These are phyloP conservation scores for Ganoderma lingzhi DNA, from an alignment of 1,284 basidiomycete genomes.

Conservation along the genomic window DNA sequence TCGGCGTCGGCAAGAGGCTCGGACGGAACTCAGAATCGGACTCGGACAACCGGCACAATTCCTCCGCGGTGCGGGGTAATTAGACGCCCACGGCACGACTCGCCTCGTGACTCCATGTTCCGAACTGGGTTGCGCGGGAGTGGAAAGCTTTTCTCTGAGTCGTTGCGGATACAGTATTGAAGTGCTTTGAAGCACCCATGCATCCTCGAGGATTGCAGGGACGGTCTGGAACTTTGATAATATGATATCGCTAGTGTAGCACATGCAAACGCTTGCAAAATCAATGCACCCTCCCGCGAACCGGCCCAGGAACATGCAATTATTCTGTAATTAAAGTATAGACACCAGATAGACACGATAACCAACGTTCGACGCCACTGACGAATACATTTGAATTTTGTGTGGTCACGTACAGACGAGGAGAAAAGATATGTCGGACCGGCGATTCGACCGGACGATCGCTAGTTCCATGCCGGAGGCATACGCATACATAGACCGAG, in stretches of 20 bases:
- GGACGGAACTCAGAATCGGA: neutral
- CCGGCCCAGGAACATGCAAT: too few relatives aligned
- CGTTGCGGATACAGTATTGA: neutral
- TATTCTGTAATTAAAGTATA: too few relatives aligned
- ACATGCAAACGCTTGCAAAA: too few relatives aligned
- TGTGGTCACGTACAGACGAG: too few relatives aligned
- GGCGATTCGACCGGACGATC: neutral
- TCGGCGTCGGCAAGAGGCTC: neutral
- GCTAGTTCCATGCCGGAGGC: neutral
- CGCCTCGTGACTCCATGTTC: neutral
- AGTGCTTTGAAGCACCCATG: too few relatives aligned
- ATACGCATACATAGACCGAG: neutral
- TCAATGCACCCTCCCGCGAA: too few relatives aligned
- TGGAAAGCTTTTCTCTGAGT: neutral
- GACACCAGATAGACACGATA: conserved; percentile 49
- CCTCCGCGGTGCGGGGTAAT: neutral
- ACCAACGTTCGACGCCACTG: conserved; percentile 75
- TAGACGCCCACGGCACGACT: neutral
- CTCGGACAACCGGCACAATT: neutral
- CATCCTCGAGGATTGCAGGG: too few relatives aligned
- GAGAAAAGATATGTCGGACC: neutral
- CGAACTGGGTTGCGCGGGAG: neutral
- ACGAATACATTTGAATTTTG: neutral
- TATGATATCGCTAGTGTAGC: too few relatives aligned
- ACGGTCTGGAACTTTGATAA: too few relatives aligned